phyloP scores from a whole-genome alignment of 2,329 filamentous ascomycete genomes.

The Ophidiomyces ophidiicola region DNA sequence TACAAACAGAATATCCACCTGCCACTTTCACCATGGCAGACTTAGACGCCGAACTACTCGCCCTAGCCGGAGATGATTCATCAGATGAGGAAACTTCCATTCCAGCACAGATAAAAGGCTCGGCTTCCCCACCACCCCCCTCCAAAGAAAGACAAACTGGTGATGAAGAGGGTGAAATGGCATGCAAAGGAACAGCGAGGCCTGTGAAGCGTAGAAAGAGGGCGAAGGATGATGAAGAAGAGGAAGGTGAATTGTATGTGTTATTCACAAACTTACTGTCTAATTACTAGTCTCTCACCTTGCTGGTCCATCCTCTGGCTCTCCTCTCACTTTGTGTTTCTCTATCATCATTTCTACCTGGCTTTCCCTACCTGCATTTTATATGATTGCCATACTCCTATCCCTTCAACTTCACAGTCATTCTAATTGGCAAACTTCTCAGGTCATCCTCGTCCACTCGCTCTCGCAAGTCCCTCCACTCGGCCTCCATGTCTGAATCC shows the following conservation, averaged over 20 bases:
- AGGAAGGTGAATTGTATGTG: slow-evolving; percentile 65
- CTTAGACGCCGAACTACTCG: slow-evolving; percentile 86
- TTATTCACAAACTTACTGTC: slow-evolving; percentile 13
- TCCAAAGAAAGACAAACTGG: slow-evolving; percentile 35
- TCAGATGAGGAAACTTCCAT: slow-evolving; percentile 44
- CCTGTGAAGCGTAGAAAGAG: slow-evolving; percentile 34
- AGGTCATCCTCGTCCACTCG: slow-evolving; percentile 56
- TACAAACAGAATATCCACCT: too few relatives aligned
- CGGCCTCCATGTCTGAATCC: slow-evolving; percentile 81
- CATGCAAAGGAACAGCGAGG: slow-evolving; percentile 37
- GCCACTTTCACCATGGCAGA: slow-evolving; percentile 54
- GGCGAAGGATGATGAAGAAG: slow-evolving; percentile 52
- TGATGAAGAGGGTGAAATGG: slow-evolving; percentile 36
- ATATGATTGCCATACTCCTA: slow-evolving; percentile 1
- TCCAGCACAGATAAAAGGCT: slow-evolving; percentile 43
- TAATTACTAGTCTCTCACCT: slow-evolving; percentile 12
- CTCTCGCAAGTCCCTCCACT: slow-evolving; percentile 62
- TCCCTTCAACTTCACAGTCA: background rate
- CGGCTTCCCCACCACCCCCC: slow-evolving; percentile 39
- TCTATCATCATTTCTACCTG: slow-evolving; percentile 2
- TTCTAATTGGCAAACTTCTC: slow-evolving; percentile 16
- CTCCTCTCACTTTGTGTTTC: background rate
- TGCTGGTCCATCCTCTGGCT: background rate
- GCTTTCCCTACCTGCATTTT: slow-evolving; percentile 8
- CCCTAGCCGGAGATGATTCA: slow-evolving; percentile 61